phyloP scores from a whole-genome alignment of 148 eudicot species.

The Chenopodium formosanum region DNA sequence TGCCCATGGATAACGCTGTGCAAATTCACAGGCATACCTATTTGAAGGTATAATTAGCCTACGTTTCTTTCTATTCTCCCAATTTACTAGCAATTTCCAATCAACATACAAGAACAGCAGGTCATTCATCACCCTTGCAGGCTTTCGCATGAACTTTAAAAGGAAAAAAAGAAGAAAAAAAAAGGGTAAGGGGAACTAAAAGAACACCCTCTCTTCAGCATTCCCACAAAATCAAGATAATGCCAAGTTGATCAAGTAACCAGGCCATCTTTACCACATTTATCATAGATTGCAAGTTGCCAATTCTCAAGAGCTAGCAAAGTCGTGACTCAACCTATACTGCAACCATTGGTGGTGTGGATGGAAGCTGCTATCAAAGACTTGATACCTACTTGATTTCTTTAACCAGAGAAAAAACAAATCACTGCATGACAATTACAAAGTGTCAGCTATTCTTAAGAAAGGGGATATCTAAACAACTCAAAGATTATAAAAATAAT shows the following conservation, averaged over 20 bases:
- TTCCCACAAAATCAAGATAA: constrained; percentile 7
- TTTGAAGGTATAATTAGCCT: neutral
- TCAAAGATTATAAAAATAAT: neutral
- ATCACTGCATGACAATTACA: neutral
- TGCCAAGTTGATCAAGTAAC: neutral
- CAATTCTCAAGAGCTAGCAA: neutral
- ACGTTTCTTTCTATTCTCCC: neutral
- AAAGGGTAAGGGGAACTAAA: neutral
- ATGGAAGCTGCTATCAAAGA: neutral
- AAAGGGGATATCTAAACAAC: neutral
- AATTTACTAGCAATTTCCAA: constrained; percentile 2
- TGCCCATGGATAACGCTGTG: neutral
- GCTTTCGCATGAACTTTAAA: neutral
- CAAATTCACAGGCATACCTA: neutral
- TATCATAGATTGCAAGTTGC: neutral
- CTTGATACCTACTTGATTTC: neutral
- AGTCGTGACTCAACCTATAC: neutral
- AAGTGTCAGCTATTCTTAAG: neutral
- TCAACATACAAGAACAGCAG: neutral
- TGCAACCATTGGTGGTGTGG: neutral
- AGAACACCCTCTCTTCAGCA: neutral
- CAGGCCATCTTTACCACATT: neutral
- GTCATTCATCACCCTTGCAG: neutral
- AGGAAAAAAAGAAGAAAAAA: neutral
- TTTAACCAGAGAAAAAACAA: neutral